phyloP scores from a whole-genome alignment of 257 asterid genomes.

The Verbascum thapsus region DNA sequence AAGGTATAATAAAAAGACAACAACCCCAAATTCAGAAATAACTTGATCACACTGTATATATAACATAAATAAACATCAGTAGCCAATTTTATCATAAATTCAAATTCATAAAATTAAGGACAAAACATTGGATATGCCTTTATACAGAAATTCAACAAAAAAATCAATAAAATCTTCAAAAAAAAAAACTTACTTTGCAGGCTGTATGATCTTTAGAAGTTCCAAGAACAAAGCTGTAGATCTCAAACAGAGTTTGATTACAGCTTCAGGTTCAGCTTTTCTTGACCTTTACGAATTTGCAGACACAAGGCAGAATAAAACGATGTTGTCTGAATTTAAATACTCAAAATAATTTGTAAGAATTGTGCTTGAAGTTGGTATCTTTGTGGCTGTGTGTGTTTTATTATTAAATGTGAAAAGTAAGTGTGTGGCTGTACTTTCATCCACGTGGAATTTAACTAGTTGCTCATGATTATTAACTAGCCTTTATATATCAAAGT shows the following conservation, averaged over 20 bases:
- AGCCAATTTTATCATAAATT: too few species aligned
- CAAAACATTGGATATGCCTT: neutral
- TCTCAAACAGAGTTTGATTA: slow-evolving; percentile 35
- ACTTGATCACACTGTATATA: neutral
- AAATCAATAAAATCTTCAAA: neutral
- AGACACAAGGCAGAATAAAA: slow-evolving; percentile 37
- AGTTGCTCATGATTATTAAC: slow-evolving; percentile 18
- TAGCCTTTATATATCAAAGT: too few species aligned
- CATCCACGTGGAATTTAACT: neutral
- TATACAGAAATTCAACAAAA: slow-evolving; percentile 1
- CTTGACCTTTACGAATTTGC: slow-evolving; percentile 39
- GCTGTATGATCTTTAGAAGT: slow-evolving; percentile 13
- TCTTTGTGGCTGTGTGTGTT: slow-evolving; percentile 1
- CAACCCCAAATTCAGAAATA: neutral
- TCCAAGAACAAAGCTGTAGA: slow-evolving; percentile 26
- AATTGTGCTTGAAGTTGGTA: neutral
- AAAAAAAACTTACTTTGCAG: slow-evolving; percentile 25
- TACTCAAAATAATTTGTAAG: neutral
- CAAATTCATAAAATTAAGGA: neutral
- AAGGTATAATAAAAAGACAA: too few species aligned
- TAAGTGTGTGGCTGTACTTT: neutral
- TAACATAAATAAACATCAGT: neutral
- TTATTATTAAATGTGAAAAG: neutral
- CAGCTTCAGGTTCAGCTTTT: slow-evolving; percentile 36
- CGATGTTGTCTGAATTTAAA: slow-evolving; percentile 19